Evolutionary conservation across 2,329 filamentous ascomycete species (phyloP), one percentile per base, ranked within the genome.

Genomic region (Monilinia polystroma): DNA sequence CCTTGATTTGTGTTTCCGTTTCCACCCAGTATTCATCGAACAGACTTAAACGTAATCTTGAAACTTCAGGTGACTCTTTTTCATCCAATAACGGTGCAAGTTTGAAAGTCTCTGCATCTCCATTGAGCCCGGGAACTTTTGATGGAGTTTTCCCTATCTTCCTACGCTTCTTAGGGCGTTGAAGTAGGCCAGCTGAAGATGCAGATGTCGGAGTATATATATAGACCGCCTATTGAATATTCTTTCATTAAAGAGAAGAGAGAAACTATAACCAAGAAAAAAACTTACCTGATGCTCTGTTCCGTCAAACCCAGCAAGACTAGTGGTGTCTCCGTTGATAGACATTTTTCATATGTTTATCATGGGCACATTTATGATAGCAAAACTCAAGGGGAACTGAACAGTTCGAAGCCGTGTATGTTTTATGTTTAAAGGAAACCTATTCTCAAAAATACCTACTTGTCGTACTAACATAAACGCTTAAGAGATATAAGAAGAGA

Each of bases 21-120:
- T 81, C 78, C 2, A 80, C 77, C 92, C 92, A 95, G 60, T 85
- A 80, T 64, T 82, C 77, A 62, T 86, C 79, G 76, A 88, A 94
- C 3, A 86, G 79, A 56, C 81, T 77, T 74, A 87, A 81, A 29
- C 91, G 83, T 63, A 87, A 77, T 10, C 76, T 75, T 29, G 84
- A 80, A 64, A 80, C 81, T 43, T 80, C 79, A 2, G 79, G 72
- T 55, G 76, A 78, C 76, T 90, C 88, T 0, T 77, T 74, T 4
- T 85, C 86, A 67, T 82, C 80, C 10, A 90, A 77, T 23, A 90
- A 79, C 10, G 82, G 78, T 26, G 82, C 80, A 67, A 87, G 89
- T 2, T 73, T 62, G 20, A 68, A 58, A 12, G 62, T 18, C 32
- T 56, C 63, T 49, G 52, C n/a, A 29, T 63, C 32, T n/a, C 58